Evolutionary conservation across 345 rosid genomes (phyloP).

Genomic region (Arabidopsis suecica): DNA sequence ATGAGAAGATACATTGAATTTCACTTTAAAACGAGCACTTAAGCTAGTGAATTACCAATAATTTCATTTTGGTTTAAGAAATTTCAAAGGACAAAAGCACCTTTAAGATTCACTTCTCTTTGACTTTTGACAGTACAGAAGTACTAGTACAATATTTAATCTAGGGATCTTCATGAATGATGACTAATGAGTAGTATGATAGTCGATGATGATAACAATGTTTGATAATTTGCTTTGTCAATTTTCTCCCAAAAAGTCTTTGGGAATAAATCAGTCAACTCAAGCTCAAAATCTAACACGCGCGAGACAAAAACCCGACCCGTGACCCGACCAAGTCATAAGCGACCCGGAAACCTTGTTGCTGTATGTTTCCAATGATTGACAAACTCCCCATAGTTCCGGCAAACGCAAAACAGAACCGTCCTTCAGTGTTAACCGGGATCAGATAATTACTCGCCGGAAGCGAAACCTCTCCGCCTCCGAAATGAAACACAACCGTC

Average conservation of each 20-base stretch:
- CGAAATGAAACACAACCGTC: slow-evolving; percentile 71
- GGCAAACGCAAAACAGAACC: slow-evolving; percentile 96
- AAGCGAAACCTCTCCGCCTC: slow-evolving; percentile 70
- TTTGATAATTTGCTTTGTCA: background rate
- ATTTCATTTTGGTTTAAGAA: background rate
- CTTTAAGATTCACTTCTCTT: slow-evolving; percentile 10
- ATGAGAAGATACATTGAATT: background rate
- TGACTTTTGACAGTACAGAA: background rate
- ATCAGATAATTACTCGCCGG: slow-evolving; percentile 90
- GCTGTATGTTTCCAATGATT: slow-evolving; percentile 91
- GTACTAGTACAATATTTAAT: background rate
- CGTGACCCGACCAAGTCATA: slow-evolving; percentile 76
- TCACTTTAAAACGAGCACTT: background rate
- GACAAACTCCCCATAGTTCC: slow-evolving; percentile 84
- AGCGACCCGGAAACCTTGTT: slow-evolving; percentile 89
- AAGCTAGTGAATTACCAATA: background rate
- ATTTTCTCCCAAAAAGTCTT: slow-evolving; percentile 12
- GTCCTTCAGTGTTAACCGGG: slow-evolving; percentile 74
- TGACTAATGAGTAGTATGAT: slow-evolving; percentile 27
- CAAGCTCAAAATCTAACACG: slow-evolving; percentile 52
- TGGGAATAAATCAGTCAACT: slow-evolving; percentile 29
- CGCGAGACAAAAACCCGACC: slow-evolving; percentile 83
- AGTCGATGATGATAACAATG: background rate
- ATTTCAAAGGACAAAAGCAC: background rate
- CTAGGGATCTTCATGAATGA: slow-evolving; percentile 25